These are phyloP conservation scores for Isabelozyma heimii DNA, from an alignment of 805 yeast species.

Conservation along the genomic window DNA sequence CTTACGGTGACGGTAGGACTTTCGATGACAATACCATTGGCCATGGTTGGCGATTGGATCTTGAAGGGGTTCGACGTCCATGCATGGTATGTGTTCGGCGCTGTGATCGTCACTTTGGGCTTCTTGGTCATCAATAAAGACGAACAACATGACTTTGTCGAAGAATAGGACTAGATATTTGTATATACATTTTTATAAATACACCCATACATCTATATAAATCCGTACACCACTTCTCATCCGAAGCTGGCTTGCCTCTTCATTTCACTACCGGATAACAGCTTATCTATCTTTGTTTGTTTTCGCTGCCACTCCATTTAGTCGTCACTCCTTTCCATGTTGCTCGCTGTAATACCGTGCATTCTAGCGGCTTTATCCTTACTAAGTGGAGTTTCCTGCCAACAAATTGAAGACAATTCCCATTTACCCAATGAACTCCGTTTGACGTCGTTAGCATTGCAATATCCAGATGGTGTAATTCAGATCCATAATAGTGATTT, in stretches of 20 bases:
- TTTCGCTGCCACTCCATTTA: background rate
- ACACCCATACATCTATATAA: no score
- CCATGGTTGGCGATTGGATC: constrained; percentile 86
- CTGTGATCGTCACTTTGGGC: constrained; percentile 73
- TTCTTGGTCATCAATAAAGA: constrained; percentile 80
- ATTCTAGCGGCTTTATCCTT: background rate
- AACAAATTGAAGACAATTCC: background rate
- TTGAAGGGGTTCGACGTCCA: constrained; percentile 65
- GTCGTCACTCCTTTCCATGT: background rate
- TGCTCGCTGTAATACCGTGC: background rate
- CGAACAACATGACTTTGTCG: constrained; percentile 59
- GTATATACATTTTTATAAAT: no score
- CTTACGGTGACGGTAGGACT: constrained; percentile 94
- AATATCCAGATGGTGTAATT: constrained; percentile 34
- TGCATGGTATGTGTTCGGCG: constrained; percentile 71
- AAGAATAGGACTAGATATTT: background rate
- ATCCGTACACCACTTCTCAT: no score
- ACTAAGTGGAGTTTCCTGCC: background rate
- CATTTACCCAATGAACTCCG: background rate
- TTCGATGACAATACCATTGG: constrained; percentile 89
- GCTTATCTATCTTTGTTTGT: no score
- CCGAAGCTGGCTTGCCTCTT: no score
- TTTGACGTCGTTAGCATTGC: background rate
- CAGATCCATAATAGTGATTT: constrained; percentile 42
- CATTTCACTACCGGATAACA: no score